Base-by-base conservation (phyloP, 2,329 filamentous ascomycete genomes). In the Cladosporium sp. region DNA sequence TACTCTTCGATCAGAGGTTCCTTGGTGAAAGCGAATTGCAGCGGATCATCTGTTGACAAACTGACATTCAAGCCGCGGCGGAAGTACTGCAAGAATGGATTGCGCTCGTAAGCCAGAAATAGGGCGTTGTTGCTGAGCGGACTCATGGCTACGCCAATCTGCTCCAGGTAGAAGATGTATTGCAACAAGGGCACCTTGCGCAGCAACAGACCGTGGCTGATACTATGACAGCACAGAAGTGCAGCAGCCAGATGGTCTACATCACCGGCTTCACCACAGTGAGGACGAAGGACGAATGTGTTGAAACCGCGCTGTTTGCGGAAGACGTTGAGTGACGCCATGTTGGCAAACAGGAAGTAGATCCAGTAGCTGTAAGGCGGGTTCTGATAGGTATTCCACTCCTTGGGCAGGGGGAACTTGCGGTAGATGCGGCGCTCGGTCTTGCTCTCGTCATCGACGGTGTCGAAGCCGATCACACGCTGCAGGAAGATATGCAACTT, bases 81-180 rank as follows among this genome's bases (percentile, higher is more conserved):
- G 76, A 99, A 99, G 71, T 99, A 99, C 63, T 88, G 88, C 60
- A 95, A 79, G 71, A 96, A 99, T 0, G 93, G 93, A 61, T 99
- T 99, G 53, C 95, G 84, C 69, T 99, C 93, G 64, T 99, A 97
- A 1, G 92, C 90, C 47, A 99, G 74, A 73, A 99, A 99, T 27
- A 99, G 73, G 0, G 93, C 93, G 62, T 99, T 99, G 74, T 99
- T 99, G 69, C 90, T 96, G 40, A 99, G 78, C 2, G 93, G 93
- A n/a, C 92, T 97, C 93, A 99, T 99, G 54, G 93, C 93, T 56
- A 99, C 93, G 52, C 93, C 93, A 56, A 99, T 96, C 66, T 97
- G 92, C 65, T 99, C 91, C 17, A 99, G 82, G 63, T 99, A 99
- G 73, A 96, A 99, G 44, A 97, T 83, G 69, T 99, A 99, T 69